Evolutionary conservation across 1,139 yeast genomes (phyloP).

Genomic region (Geotrichum klebahnii): DNA sequence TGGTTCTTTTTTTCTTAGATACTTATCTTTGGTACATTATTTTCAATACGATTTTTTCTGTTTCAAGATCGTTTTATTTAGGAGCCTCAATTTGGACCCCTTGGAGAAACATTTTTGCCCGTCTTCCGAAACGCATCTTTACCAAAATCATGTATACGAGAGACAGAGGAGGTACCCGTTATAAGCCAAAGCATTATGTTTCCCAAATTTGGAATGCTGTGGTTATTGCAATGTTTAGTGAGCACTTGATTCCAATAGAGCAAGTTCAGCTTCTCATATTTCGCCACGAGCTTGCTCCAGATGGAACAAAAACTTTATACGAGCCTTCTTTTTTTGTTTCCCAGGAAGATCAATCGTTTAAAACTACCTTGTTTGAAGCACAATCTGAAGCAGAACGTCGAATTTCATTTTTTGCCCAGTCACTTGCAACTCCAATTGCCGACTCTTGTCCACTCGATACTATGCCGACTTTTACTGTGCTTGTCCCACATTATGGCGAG

Average conservation of each 20-base stretch:
- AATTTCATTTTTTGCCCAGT: conserved; percentile 82
- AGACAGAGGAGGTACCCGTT: conserved; percentile 41
- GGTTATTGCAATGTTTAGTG: conserved; percentile 68
- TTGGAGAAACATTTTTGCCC: conserved; percentile 74
- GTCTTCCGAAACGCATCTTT: conserved; percentile 69
- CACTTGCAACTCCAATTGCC: conserved; percentile 70
- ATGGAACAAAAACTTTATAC: conserved; percentile 33
- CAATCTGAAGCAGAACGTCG: conserved; percentile 78
- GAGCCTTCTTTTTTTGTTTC: conserved; percentile 68
- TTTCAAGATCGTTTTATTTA: conserved; percentile 60
- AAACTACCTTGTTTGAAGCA: conserved; percentile 45
- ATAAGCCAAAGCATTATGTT: conserved; percentile 49
- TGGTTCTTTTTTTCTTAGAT: conserved; percentile 73
- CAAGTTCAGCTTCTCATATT: conserved; percentile 55
- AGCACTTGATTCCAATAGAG: conserved; percentile 69
- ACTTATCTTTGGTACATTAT: conserved; percentile 87
- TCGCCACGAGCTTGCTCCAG: conserved; percentile 46
- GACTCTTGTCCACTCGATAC: conserved; percentile 66
- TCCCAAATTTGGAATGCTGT: conserved; percentile 81
- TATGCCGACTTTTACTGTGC: conserved; percentile 80
- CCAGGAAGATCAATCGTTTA: conserved; percentile 59
- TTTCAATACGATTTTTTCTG: conserved; percentile 71
- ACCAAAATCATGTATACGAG: conserved; percentile 58
- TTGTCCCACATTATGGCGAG: conserved; percentile 82
- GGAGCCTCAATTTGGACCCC: conserved; percentile 84